These are phyloP conservation scores for Podaxis rugospora DNA, from an alignment of 768 basidiomycete genomes.

Conservation along the genomic window DNA sequence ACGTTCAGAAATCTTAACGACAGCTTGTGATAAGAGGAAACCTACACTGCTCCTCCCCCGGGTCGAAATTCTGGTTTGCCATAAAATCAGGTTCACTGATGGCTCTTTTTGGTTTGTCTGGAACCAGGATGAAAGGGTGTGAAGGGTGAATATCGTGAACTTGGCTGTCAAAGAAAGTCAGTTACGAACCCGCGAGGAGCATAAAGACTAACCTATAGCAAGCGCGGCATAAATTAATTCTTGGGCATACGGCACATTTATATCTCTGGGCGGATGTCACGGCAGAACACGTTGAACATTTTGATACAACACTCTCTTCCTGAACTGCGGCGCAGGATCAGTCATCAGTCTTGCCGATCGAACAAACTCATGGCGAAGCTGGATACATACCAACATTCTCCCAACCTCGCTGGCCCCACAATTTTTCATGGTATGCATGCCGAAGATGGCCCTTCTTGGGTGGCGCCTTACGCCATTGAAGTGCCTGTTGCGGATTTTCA, in stretches of 20 bases:
- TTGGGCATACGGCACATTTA: conserved; percentile 79
- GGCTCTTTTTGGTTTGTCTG: conserved; percentile 49
- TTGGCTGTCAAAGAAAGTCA: conserved; percentile 42
- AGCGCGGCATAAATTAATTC: conserved; percentile 76
- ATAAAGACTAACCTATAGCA: conserved; percentile 62
- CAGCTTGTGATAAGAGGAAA: conserved; percentile 11
- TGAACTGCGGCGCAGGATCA: conserved; percentile 37
- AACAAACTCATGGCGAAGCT: background rate
- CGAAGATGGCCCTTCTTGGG: conserved; percentile 76
- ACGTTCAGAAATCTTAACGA: background rate
- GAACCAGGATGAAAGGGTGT: conserved; percentile 80
- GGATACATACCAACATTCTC: conserved; percentile 73
- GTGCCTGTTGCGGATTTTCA: conserved; percentile 47
- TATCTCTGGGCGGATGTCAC: conserved; percentile 61
- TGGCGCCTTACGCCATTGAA: conserved; percentile 62
- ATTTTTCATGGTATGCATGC: conserved; percentile 83
- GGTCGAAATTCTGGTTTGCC: conserved; percentile 29
- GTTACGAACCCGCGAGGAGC: background rate
- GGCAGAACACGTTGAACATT: conserved; percentile 80
- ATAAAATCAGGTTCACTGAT: conserved; percentile 35
- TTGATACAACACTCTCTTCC: conserved; percentile 59
- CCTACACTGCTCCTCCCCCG: conserved; percentile 60
- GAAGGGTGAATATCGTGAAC: conserved; percentile 90
- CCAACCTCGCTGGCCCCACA: conserved; percentile 84
- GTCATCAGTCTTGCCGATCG: background rate